Base-by-base conservation (phyloP, 345 rosid species). In the Dimocarpus longan region DNA sequence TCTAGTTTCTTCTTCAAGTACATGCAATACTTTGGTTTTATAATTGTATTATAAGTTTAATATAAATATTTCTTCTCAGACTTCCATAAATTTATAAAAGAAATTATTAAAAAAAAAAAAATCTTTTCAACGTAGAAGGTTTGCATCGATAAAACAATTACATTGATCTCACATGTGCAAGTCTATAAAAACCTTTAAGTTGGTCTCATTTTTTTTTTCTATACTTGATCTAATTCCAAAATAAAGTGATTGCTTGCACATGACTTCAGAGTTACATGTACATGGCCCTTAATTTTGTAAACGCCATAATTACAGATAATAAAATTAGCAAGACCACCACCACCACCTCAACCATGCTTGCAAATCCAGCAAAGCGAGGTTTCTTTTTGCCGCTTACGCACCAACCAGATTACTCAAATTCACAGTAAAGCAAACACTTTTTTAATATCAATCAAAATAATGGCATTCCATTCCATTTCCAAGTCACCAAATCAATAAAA, bases 321-420 rank as follows among this genome's bases (percentile, higher is more conserved):
- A 73, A 50, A 50, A 50, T 50, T 79, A 40, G 32, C 75, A 68
- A 44, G 42, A 68, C 78, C 74, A 50, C 56, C 56, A 13, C 15
- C 37, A 68, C 78, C 74, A 50, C 24, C 24, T 6, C 9, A 8
- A 79, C 74, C 66, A 88, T 79, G 73, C 88, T 83, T 88, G 89
- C 77, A 64, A 81, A 56, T 78, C 81, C 82, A 80, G 93, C 85
- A 88, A 88, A 84, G 89, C 71, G 37, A 57, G 79, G 81, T 32
- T 68, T 73, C 71, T 39, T 79, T 75, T 75, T 24, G 67, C 66
- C 32, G 77, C 40, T 70, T 8, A 42, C 18, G 56, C 67, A 80
- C 82, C 88, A 66, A 76, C 77, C 82, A 40, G 19, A 46, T 71
- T 78, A 71, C 83, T 76, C 78, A 80, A 70, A 81, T 80, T 86